Base-by-base conservation (phyloP, 2,329 filamentous ascomycete species). In the Neophaeococcomyces mojaviensis region DNA sequence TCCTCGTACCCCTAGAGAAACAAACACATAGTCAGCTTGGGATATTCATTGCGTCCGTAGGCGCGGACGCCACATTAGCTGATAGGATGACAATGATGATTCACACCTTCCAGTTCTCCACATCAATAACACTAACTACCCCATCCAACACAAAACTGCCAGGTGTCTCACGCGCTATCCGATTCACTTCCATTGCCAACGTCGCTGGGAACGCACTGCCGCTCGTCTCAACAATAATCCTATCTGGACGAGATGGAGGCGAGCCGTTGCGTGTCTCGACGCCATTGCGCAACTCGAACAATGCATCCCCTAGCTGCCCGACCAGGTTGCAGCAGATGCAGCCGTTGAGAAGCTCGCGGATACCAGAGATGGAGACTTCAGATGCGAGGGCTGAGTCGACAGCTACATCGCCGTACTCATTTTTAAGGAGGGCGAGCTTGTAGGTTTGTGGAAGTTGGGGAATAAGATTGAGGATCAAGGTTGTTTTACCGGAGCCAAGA, bases 241-340 rank as follows among this genome's bases (percentile, higher is more conserved):
- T 79, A 62, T 96, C 86, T 0, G 88, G 90, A 4, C 24, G 24
- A 28, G 24, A 5, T 6, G 24, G 24, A 28, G 24, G 24, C 10
- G 10, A 5, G 10, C 24, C 24, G 24, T 28, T 10, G 10, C 24
- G 5, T 6, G 24, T 28, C 0, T 55, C 52, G 4, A 76, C 68
- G 31, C 75, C 68, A 20, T 69, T 65, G 41, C 78, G 77, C 33
- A 98, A 80, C 60, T 92, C 82, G 35, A 77, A 69, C 15, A 98
- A 80, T 1, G 90, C 89, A 39, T 84, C 81, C 49, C 80, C 79
- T 6, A 98, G 79, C 65, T 94, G 87, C 13, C 92, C 92, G 50
- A 98, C 90, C 20, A 97, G 83, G 64, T 97, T 97, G 72, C 92
- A 98, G 77, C 92, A 98, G 67, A 98, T 97, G 69, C 92, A 97